Evolutionary conservation across 208 protist genomes (phyloP), one percentile per base, ranked within the genome.

Genomic region (Vickermania ingenoplastis): DNA sequence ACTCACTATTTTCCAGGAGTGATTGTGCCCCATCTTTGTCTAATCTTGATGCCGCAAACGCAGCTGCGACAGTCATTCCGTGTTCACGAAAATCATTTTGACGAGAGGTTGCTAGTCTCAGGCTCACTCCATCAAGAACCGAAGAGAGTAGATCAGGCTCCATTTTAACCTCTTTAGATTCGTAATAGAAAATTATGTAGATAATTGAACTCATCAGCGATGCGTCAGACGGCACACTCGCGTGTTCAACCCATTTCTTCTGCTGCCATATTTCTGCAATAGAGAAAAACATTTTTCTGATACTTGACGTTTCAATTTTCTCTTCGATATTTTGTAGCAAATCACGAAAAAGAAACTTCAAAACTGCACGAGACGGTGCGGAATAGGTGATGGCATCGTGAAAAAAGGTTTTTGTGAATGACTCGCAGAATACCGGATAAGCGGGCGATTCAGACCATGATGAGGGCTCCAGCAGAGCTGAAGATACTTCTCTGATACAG

Each of bases 1-100:
- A 68, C 23, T 61, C 41, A 24, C 68, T 61, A 22, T 63, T 49
- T 28, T 65, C 62, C 41, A 65, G 66, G 57, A 74, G 59, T 21
- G 45, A 51, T 53, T 58, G 27, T 14, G 52, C 36, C 3, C 51
- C 57, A 11, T 74, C 68, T 13, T 65, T 55, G 11, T 23, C 49
- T 48, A 56, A 30, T 52, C 65, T 60, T 53, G 66, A 64, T 41
- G 57, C 52, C 17, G 68, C 68, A 63, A 74, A 74, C 23, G 62
- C 68, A 41, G 68, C 59, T 30, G 68, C 68, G 27, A 74, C 59
- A 41, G 25, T 63, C 24, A 63, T 55, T n/a, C 26, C 68, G 29
- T 74, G 57, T 61, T 69, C 62, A 41, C 25, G 57, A 52, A 63
- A 57, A 29, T 54, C 52, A 49, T 23, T 24, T 24, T 30, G 23